A percentile compares a stretch with the other conserved stretches of the same genome.
These are phyloP conservation scores for Plasmodium berghei DNA, from an alignment of 169 alveolate species.

Conservation along the genomic window DNA sequence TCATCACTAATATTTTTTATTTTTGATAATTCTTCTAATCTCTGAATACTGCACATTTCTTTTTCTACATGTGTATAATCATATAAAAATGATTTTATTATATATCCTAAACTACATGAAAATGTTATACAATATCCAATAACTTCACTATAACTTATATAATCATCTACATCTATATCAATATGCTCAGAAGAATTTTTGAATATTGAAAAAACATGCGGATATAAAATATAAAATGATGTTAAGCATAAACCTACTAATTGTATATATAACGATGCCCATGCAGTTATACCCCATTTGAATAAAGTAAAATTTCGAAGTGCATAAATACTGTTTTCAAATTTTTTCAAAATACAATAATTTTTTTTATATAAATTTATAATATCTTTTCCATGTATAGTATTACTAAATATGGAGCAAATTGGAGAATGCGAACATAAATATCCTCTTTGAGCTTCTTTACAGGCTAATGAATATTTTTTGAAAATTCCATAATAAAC, in stretches of 20 bases:
- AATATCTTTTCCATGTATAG: constrained; percentile 77
- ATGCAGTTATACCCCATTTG: constrained; percentile 44
- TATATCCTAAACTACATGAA: constrained; percentile 42
- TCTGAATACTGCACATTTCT: constrained; percentile 80
- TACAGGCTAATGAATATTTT: constrained; percentile 76
- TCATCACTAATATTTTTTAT: not conserved
- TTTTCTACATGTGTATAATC: constrained; percentile 76
- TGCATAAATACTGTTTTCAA: not conserved
- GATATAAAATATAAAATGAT: constrained; percentile 47
- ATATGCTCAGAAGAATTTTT: not conserved
- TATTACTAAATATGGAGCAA: constrained; percentile 79
- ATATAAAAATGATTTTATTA: constrained; percentile 28
- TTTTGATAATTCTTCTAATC: constrained; percentile 56
- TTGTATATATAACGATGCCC: constrained; percentile 71
- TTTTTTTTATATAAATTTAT: constrained; percentile 74
- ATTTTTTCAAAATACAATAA: not conserved
- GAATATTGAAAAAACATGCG: not conserved
- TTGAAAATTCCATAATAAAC: constrained; percentile 31
- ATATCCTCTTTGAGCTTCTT: constrained; percentile 83
- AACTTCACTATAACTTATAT: not conserved
- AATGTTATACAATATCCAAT: constrained; percentile 58
- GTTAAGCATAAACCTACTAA: constrained; percentile 21
- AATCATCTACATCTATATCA: not conserved
- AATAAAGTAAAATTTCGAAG: constrained; percentile 35
- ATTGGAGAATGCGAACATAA: constrained; percentile 77